A percentile compares a stretch with the other conserved stretches of the same genome.
These are phyloP conservation scores for Nemophila menziesii DNA, from an alignment of 257 asterid genomes.

Conservation along the genomic window DNA sequence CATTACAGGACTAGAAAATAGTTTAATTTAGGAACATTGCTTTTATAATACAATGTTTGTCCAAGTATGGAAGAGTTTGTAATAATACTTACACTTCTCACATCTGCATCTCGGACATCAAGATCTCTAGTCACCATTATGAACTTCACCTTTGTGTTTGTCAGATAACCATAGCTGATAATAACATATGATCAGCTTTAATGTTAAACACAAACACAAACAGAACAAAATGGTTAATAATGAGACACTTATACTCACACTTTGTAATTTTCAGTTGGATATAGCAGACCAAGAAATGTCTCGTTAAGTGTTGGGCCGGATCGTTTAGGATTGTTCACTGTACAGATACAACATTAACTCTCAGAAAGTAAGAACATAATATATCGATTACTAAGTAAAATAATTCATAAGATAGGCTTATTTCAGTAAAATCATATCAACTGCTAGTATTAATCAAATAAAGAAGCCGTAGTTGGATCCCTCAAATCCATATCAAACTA, in stretches of 20 bases:
- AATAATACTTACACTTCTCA: slow-evolving; percentile 62
- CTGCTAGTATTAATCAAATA: background rate
- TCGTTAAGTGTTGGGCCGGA: slow-evolving; percentile 82
- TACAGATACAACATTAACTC: slow-evolving; percentile 12
- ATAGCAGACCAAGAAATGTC: slow-evolving; percentile 92
- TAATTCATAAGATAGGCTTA: background rate
- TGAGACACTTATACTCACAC: slow-evolving; percentile 44
- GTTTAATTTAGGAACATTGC: background rate
- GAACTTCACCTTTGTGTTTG: slow-evolving; percentile 96
- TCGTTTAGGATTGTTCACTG: slow-evolving; percentile 98
- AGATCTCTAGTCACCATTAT: slow-evolving; percentile 93
- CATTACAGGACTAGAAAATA: background rate
- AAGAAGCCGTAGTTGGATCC: background rate
- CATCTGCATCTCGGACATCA: slow-evolving; percentile 89
- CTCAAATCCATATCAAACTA: background rate
- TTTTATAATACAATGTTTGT: too few species aligned
- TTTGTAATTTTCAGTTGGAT: slow-evolving; percentile 96
- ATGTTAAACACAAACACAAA: background rate
- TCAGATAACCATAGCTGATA: slow-evolving; percentile 86
- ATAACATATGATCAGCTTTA: slow-evolving; percentile 10
- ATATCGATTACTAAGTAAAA: background rate
- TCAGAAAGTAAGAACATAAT: slow-evolving; percentile 1
- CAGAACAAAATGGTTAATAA: background rate
- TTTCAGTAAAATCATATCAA: background rate
- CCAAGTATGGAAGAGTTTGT: background rate